phyloP scores from a whole-genome alignment of 1,284 basidiomycete species.

The Inonotus obliquus region DNA sequence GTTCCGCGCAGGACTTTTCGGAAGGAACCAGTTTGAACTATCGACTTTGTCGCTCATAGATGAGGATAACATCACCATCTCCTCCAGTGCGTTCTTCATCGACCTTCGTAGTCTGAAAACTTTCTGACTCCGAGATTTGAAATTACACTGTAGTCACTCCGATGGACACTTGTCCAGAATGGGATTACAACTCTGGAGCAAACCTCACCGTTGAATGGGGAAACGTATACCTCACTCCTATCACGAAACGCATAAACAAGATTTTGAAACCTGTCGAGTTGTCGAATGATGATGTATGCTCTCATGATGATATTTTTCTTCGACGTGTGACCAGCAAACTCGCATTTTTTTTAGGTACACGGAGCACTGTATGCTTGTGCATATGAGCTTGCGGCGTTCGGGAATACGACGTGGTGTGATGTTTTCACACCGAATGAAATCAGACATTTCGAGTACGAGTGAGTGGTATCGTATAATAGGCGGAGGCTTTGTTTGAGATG shows the following conservation, averaged over 20 bases:
- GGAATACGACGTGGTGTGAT: conserved; percentile 38
- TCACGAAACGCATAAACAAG: conserved; percentile 34
- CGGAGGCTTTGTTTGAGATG: not conserved
- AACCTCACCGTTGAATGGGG: conserved; percentile 36
- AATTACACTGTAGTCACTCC: conserved; percentile 10
- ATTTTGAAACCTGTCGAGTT: conserved; percentile 32
- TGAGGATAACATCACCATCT: conserved; percentile 36
- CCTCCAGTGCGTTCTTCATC: conserved; percentile 37
- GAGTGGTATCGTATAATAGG: not conserved
- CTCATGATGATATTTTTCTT: not conserved
- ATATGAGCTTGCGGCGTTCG: conserved; percentile 38
- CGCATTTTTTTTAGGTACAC: conserved; percentile 24
- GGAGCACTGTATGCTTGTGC: conserved; percentile 44
- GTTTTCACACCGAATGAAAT: conserved; percentile 37
- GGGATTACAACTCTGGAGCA: conserved; percentile 36
- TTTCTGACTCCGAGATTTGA: no score
- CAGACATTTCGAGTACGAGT: conserved; percentile 34
- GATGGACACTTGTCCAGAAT: conserved; percentile 36
- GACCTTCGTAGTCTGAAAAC: not conserved
- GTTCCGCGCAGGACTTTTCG: conserved; percentile 42
- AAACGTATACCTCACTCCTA: conserved; percentile 34
- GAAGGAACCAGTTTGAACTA: conserved; percentile 29
- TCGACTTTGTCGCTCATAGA: conserved; percentile 34
- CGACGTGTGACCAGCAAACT: not conserved
- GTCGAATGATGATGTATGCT: conserved; percentile 26